Evolutionary conservation across 129 eudicot species (phyloP).

Genomic region (Smallanthus sonchifolius): DNA sequence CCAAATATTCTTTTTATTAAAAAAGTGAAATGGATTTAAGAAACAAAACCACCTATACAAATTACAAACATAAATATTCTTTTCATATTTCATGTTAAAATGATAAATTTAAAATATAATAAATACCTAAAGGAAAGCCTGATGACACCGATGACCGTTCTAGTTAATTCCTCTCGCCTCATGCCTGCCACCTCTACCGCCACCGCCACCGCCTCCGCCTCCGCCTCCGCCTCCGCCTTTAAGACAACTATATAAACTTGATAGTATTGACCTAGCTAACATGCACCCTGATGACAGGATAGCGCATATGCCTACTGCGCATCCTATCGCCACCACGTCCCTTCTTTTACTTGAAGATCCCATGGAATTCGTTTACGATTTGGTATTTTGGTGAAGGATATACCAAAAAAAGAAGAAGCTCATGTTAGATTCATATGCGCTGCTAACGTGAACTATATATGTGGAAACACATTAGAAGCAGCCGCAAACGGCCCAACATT

Average conservation of each 20-base stretch:
- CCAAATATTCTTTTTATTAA: no score
- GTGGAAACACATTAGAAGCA: no score
- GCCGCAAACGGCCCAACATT: no score
- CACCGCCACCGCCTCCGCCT: slow-evolving; percentile 3
- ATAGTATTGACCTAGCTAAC: slow-evolving; percentile 19
- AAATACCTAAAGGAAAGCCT: no score
- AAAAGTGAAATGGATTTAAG: no score
- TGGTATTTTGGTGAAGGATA: background rate
- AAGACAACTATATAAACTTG: slow-evolving; percentile 11
- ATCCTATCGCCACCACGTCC: slow-evolving; percentile 27
- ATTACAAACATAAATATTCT: no score
- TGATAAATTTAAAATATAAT: no score
- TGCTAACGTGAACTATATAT: background rate
- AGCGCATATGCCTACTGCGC: slow-evolving; percentile 31
- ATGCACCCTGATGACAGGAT: slow-evolving; percentile 33
- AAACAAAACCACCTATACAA: no score
- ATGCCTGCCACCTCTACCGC: background rate
- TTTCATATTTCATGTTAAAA: no score
- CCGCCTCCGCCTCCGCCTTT: no score
- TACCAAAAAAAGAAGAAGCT: background rate
- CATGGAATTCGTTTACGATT: background rate
- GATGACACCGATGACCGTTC: no score
- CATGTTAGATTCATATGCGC: background rate
- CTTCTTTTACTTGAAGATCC: slow-evolving; percentile 23
- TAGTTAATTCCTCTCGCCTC: background rate